Conservation (phyloP, 176 grass and related monocot species). For the Otatea glauca region DNA sequence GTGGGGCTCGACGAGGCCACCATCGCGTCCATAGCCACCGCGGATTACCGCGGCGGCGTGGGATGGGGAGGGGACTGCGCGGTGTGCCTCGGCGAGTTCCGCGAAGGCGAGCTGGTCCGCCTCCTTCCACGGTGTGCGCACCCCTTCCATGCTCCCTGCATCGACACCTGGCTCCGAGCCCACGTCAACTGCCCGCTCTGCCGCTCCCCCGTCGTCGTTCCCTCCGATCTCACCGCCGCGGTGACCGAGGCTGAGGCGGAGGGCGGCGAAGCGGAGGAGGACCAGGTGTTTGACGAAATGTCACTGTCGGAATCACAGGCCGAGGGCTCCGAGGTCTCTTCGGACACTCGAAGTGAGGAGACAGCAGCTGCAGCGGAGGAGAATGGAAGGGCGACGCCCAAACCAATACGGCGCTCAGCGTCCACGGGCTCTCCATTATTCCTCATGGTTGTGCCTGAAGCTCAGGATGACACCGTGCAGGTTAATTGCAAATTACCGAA, state of each 20-base stretch:
- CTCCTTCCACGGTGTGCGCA: constrained; percentile 78
- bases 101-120: constrained; percentile 69
- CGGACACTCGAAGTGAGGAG: constrained; percentile 36
- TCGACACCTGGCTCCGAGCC: constrained; percentile 84
- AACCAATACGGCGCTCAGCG: constrained; percentile 48
- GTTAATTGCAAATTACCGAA: constrained; percentile 33
- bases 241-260: background rate
- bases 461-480: background rate
- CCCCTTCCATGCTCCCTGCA: constrained; percentile 74
- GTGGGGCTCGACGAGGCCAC: constrained; percentile 78
- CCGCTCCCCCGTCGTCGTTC: constrained; percentile 54
- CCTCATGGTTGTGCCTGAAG: constrained; percentile 46
- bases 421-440: constrained; percentile 60
- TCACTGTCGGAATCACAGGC: constrained; percentile 37
- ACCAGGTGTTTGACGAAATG: constrained; percentile 46
- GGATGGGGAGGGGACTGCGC: constrained; percentile 60
- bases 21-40: constrained; percentile 68
- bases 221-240: constrained; percentile 19
- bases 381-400: constrained; percentile 2
- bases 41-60: constrained; percentile 54
- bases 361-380: constrained; percentile 13
- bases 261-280: background rate
- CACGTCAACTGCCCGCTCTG: constrained; percentile 83
- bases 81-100: constrained; percentile 84
- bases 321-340: constrained; percentile 34